Percentiles rank a stretch among this genome's conserved stretches.
phyloP scores from a whole-genome alignment of 768 basidiomycete species.

The Paxillus involutus region DNA sequence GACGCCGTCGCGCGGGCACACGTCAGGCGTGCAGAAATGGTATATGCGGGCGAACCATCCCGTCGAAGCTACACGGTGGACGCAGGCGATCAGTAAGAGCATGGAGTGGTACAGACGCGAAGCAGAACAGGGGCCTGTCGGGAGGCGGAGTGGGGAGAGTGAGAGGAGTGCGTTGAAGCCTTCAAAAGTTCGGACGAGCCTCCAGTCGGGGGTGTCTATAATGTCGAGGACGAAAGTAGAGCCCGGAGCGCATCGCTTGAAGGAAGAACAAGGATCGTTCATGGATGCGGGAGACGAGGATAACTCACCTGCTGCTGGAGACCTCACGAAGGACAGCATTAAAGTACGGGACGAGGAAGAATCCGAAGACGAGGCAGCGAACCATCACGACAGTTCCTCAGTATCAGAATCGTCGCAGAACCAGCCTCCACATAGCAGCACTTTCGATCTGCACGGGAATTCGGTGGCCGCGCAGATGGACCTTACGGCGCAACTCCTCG shows the following conservation, averaged over 20 bases:
- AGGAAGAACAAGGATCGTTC: slow-evolving; percentile 24
- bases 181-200: slow-evolving; percentile 28
- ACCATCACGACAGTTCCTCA: slow-evolving; percentile 46
- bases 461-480: slow-evolving; percentile 76
- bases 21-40: slow-evolving; percentile 64
- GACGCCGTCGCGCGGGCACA: slow-evolving; percentile 46
- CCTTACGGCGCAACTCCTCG: slow-evolving; percentile 64
- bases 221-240: slow-evolving; percentile 20
- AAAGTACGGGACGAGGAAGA: slow-evolving; percentile 30
- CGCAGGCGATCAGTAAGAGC: slow-evolving; percentile 67
- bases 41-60: slow-evolving; percentile 84
- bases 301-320: background rate
- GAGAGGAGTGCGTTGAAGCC: slow-evolving; percentile 40
- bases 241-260: slow-evolving; percentile 22
- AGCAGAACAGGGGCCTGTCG: slow-evolving; percentile 23
- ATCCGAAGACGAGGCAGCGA: slow-evolving; percentile 27
- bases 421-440: slow-evolving; percentile 55
- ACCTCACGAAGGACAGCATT: slow-evolving; percentile 16
- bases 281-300: slow-evolving; percentile 22
- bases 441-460: slow-evolving; percentile 69
- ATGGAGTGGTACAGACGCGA: slow-evolving; percentile 70
- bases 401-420: slow-evolving; percentile 39
- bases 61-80: slow-evolving; percentile 88
- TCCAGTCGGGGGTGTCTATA: slow-evolving; percentile 27
- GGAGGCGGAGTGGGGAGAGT: slow-evolving; percentile 48